These are phyloP conservation scores for Raffaelea deltoideospora DNA, from an alignment of 2,329 filamentous ascomycete genomes.

Conservation along the genomic window DNA sequence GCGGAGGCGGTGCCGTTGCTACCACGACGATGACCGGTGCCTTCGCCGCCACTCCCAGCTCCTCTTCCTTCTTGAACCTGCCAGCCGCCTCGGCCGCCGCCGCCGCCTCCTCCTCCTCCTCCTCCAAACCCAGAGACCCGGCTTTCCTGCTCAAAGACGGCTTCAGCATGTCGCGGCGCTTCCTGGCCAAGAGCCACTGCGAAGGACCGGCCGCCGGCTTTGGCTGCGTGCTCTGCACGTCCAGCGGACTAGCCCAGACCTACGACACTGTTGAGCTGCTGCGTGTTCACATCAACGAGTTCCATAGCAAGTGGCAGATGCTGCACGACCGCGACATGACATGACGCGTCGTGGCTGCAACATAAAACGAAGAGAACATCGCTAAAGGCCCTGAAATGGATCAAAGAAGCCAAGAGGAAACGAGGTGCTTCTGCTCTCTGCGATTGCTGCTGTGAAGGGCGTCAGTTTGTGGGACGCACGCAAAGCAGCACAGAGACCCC, in stretches of 20 bases:
- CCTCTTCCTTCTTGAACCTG: too few relatives aligned
- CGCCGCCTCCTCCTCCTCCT: background rate
- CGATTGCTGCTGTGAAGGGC: too few relatives aligned
- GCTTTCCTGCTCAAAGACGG: constrained; percentile 20
- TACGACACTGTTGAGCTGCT: constrained; percentile 17
- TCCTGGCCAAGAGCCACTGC: constrained; percentile 25
- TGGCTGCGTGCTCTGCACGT: constrained; percentile 24
- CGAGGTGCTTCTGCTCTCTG: too few relatives aligned
- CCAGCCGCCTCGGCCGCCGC: too few relatives aligned
- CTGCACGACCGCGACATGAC: constrained; percentile 22
- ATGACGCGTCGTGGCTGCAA: constrained; percentile 2
- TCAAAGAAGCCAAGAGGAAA: too few relatives aligned
- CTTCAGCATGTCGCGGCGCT: constrained; percentile 22
- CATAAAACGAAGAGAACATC: too few relatives aligned
- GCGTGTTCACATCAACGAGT: constrained; percentile 19
- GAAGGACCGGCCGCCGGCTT: constrained; percentile 13
- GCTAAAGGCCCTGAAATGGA: too few relatives aligned
- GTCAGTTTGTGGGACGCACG: too few relatives aligned
- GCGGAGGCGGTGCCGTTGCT: too few relatives aligned
- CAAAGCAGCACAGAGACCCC: too few relatives aligned
- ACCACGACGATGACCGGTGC: too few relatives aligned
- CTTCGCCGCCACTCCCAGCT: too few relatives aligned
- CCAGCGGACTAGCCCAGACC: constrained; percentile 18
- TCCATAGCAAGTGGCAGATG: constrained; percentile 27
- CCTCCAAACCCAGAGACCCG: background rate